Conservation (phyloP, 208 protist species). For the Wallacemonas collosoma region DNA sequence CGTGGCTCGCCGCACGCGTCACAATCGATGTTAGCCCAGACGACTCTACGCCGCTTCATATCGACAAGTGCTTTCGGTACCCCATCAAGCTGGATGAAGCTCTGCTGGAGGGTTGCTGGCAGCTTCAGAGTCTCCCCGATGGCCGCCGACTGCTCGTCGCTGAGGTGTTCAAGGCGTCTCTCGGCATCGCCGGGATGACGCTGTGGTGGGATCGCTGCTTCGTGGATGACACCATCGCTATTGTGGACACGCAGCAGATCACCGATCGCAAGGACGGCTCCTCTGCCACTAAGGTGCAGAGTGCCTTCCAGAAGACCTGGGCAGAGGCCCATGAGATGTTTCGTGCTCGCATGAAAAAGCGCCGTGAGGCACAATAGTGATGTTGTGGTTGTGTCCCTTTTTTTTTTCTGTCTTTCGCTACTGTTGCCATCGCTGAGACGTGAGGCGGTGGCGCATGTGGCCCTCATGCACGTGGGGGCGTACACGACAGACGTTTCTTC, state of each 20-base stretch:
- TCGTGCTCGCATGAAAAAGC: conserved; percentile 45
- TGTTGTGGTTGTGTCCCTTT: background rate
- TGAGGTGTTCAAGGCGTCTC: conserved; percentile 66
- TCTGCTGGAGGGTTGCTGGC: conserved; percentile 75
- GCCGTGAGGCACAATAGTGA: conserved; percentile 1
- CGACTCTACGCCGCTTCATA: background rate
- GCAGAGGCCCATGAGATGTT: conserved; percentile 72
- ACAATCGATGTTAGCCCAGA: background rate
- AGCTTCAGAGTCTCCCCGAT: conserved; percentile 55
- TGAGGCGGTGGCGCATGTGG: no score
- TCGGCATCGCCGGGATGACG: conserved; percentile 50
- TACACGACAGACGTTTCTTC: no score
- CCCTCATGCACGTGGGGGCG: no score
- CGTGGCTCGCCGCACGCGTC: conserved; percentile 12
- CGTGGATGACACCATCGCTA: conserved; percentile 42
- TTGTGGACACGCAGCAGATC: conserved; percentile 56
- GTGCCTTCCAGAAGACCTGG: conserved; percentile 64
- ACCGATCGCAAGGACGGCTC: conserved; percentile 33
- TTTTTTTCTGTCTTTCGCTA: no score
- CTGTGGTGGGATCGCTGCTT: conserved; percentile 86
- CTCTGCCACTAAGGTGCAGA: background rate
- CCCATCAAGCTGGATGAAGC: conserved; percentile 64
- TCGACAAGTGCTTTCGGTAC: conserved; percentile 47
- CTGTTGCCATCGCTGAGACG: no score
- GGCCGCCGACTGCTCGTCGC: conserved; percentile 62